Base-by-base conservation (phyloP, 2,329 filamentous ascomycete species). In the Thelonectria blattea region DNA sequence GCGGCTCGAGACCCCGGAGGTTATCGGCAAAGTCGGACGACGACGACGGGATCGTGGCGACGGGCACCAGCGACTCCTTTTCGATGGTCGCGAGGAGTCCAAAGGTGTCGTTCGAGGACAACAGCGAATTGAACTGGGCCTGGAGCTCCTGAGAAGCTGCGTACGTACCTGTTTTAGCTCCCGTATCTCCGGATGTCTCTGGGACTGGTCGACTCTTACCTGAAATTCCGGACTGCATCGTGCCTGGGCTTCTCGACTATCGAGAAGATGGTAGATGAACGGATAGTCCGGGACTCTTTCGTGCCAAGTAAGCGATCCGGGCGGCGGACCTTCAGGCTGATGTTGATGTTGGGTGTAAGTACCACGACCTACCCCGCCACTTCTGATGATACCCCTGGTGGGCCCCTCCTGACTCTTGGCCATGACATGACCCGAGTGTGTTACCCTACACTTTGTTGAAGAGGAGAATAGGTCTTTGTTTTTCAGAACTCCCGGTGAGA, bases 211-310 rank as follows among this genome's bases (percentile, higher is more conserved):
- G 9, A 24, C 49, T n/a, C 71, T 52, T 81, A 89, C 89, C 89
- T 77, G 88, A 86, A 69, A 92, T 92, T 76, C 90, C 90, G 37
- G 90, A 92, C 81, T 93, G 90, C 90, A 92, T 92, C 53, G 62
- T 75, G 47, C 30, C 56, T 39, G 37, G 20, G n/a, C 54, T 41
- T 30, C 41, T 41, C 30, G 34, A 30, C 14, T 17, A 37, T 24
- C 18, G 20, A 24, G 22, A 17, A 20, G 34, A 18, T n/a, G 10
- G 12, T 27, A 48, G 32, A 42, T 42, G 55, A 39, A 48, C n/a
- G 18, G 37, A 47, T n/a, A 32, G 30, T 34, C 34, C 11, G 10
- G 43, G 24, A 34, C 51, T 22, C 52, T 42, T 34, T 47, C 18
- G 22, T 42, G 52, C 34, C 41, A 39, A 42, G 22, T 27, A 12